These are phyloP conservation scores for Lentithecium fluviatile DNA, from an alignment of 495 filamentous ascomycete species.

Conservation along the genomic window DNA sequence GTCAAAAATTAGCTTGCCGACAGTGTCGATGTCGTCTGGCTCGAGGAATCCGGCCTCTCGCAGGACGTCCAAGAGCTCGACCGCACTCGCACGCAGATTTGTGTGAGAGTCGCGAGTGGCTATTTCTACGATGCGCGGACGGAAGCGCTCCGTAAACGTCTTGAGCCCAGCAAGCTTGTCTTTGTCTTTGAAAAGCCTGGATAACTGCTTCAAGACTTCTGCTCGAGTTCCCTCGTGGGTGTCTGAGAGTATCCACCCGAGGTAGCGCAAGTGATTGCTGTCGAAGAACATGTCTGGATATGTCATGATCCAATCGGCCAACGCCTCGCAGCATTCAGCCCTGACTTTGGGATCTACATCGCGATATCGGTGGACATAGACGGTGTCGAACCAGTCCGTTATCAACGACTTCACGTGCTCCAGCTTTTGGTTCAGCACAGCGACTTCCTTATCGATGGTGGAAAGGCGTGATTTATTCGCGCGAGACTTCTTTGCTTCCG, in stretches of 20 bases:
- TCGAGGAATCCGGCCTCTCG: slow-evolving; percentile 84
- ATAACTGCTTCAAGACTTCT: slow-evolving; percentile 78
- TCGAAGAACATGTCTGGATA: slow-evolving; percentile 86
- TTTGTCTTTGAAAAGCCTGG: slow-evolving; percentile 68
- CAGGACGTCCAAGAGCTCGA: slow-evolving; percentile 77
- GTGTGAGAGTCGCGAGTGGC: slow-evolving; percentile 77
- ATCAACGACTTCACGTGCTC: slow-evolving; percentile 65
- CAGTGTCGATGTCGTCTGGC: slow-evolving; percentile 80
- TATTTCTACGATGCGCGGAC: slow-evolving; percentile 88
- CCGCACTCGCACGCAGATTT: slow-evolving; percentile 69
- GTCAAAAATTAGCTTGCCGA: slow-evolving; percentile 85
- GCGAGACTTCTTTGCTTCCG: slow-evolving; percentile 72
- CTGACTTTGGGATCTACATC: slow-evolving; percentile 88
- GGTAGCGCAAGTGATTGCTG: slow-evolving; percentile 80
- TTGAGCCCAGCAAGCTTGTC: slow-evolving; percentile 74
- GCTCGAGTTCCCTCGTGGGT: slow-evolving; percentile 62
- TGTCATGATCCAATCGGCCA: slow-evolving; percentile 81
- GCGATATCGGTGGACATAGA: slow-evolving; percentile 92
- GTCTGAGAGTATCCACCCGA: slow-evolving; percentile 94
- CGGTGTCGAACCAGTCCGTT: slow-evolving; percentile 78
- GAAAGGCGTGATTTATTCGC: slow-evolving; percentile 72
- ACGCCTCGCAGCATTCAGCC: slow-evolving; percentile 75
- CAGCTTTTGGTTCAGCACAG: slow-evolving; percentile 63
- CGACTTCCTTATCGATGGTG: slow-evolving; percentile 64
- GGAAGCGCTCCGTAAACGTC: slow-evolving; percentile 86